Percentiles rank a stretch among this genome's conserved stretches.
Evolutionary conservation across 225 moss, liverwort and hornwort genomes (phyloP).

Genomic region (Climacium dendroides): DNA sequence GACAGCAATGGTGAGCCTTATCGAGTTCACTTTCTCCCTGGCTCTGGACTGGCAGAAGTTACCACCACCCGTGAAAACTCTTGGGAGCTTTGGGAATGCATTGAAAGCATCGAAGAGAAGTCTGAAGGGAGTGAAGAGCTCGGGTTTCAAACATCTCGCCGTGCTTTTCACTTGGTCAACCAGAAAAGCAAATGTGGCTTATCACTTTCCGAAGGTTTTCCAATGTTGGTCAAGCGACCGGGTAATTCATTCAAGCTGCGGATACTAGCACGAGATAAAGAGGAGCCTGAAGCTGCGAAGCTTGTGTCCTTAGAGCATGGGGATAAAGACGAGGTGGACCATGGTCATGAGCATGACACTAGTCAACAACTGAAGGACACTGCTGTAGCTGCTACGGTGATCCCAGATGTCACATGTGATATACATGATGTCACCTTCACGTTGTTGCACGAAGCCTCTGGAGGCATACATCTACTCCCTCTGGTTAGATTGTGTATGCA

Average conservation of each 20-base stretch:
- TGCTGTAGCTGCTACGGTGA: conserved; percentile 50
- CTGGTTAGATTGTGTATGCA: conserved; percentile 59
- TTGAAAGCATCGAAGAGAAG: conserved; percentile 39
- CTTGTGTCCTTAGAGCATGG: conserved; percentile 45
- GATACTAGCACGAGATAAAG: conserved; percentile 48
- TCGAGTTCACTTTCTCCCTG: conserved; percentile 70
- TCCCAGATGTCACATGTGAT: conserved; percentile 62
- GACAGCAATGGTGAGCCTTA: conserved; percentile 52
- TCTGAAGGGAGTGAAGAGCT: conserved; percentile 58
- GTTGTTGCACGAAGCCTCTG: conserved; percentile 82
- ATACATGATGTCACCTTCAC: conserved; percentile 70
- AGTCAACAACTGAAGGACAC: conserved; percentile 24
- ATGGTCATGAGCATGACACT: conserved; percentile 25
- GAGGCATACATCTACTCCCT: conserved; percentile 80
- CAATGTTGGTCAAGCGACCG: conserved; percentile 75
- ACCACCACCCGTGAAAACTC: conserved; percentile 49
- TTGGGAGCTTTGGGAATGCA: conserved; percentile 82
- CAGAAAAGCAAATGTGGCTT: conserved; percentile 79
- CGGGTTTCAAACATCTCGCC: conserved; percentile 38
- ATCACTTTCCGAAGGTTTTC: conserved; percentile 67
- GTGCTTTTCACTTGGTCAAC: conserved; percentile 72
- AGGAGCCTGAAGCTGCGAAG: conserved; percentile 44
- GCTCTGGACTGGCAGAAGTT: conserved; percentile 69
- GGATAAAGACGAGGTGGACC: conserved; percentile 31
- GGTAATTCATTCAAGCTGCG: conserved; percentile 93